Evolutionary conservation across 2,329 filamentous ascomycete species (phyloP).

Genomic region (Sphaerulina vaccinii): DNA sequence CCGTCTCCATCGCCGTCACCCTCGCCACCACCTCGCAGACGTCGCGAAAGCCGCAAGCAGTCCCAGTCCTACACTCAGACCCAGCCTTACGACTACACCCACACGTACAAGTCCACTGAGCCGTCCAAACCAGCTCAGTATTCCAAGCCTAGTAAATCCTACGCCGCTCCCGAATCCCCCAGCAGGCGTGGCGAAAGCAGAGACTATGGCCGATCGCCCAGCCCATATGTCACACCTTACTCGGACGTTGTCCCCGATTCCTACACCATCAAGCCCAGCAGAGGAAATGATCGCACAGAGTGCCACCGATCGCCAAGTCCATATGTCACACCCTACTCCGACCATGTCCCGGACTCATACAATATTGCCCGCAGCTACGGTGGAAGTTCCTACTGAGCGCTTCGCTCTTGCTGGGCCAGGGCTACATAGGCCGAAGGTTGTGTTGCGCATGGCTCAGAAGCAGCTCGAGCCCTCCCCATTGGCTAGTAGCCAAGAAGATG

Average conservation of each 20-base stretch:
- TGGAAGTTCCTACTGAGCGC: background rate
- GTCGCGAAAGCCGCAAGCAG: background rate
- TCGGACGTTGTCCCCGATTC: background rate
- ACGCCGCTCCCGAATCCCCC: background rate
- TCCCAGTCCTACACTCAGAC: too few species aligned
- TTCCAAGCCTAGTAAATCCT: background rate
- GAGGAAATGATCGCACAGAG: background rate
- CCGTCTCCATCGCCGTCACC: background rate
- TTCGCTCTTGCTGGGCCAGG: background rate
- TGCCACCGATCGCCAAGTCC: background rate
- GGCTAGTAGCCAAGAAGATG: background rate
- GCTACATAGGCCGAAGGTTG: background rate
- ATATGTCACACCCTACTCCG: slow-evolving; percentile 7
- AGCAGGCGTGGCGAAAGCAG: background rate
- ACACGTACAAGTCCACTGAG: too few species aligned
- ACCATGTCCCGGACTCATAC: slow-evolving; percentile 19
- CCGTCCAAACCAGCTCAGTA: too few species aligned
- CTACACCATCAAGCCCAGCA: background rate
- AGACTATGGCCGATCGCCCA: background rate
- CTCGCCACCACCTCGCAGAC: background rate
- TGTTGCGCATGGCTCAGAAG: background rate
- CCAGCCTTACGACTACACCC: too few species aligned
- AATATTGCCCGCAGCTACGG: background rate
- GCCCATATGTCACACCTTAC: background rate
- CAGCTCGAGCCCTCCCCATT: background rate